Evolutionary conservation across 495 filamentous ascomycete genomes (phyloP), one percentile per base, ranked within the genome.

Genomic region (Rhizodiscina lignyota): DNA sequence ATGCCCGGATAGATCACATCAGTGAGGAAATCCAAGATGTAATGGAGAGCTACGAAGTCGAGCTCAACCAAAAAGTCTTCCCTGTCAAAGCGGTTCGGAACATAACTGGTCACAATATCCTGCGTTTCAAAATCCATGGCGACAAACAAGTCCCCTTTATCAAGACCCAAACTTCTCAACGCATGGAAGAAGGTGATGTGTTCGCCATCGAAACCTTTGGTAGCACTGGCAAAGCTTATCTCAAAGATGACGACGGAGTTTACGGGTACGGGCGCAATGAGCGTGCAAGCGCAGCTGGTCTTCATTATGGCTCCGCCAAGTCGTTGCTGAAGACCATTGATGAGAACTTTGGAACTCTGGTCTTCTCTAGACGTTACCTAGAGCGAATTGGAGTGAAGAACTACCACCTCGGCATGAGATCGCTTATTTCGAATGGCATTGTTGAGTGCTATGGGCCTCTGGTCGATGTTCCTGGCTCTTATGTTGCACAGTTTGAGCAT

Each of bases 151-250:
- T 94, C 23, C 85, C 85, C 4, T 87, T 92, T 44, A 79, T 92
- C 20, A 91, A 91, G 62, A 71, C 67, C 45, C 66, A 68, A 46
- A 86, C 80, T 22, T 85, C 80, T 15, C 43, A 47, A 26, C 39
- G 42, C 60, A 94, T 94, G 85, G 85, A 92, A 62, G 85, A 92
- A 54, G 83, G 83, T 17, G 85, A 94, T 50, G 70, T 80, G 10
- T 94, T 87, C 52, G 85, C 85, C 30, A 91, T 94, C 43, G 85
- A 92, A 55, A 92, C 85, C 5, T 94, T 92, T 47, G 85, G 85
- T 33, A 87, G 77, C 61, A 94, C 85, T 37, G 85, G 85, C 45
- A 86, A 83, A 54, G 85, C 78, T 34, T 75, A 77, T 51, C 76
- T 92, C 33, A 61, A 72, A 44, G 83, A 91, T 49, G 80, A 91